A percentile compares a stretch with the other conserved stretches of the same genome.
phyloP scores from a whole-genome alignment of 2,329 filamentous ascomycete species.

The Fonsecaea pugnacius region DNA sequence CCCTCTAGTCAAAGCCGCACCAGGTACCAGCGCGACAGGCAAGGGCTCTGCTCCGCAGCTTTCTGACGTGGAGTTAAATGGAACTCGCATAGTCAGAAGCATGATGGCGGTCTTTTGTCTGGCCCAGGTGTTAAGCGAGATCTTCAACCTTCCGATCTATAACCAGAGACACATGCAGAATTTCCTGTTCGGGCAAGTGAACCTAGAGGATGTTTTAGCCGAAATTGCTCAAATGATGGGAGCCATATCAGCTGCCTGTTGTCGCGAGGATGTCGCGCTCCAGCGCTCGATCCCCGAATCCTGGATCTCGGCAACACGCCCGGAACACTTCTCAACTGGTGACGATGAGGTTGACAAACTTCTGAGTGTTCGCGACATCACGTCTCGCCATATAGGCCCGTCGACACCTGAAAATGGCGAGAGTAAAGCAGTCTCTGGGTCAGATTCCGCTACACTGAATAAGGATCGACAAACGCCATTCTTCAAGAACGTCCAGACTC shows the following conservation, averaged over 20 bases:
- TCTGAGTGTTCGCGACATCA: conserved; percentile 33
- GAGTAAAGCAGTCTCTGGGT: conserved; percentile 30
- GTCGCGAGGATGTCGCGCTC: conserved; percentile 83
- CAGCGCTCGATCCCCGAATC: conserved; percentile 71
- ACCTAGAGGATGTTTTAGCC: conserved; percentile 82
- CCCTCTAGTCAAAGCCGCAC: conserved; percentile 57
- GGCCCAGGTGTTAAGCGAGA: conserved; percentile 73
- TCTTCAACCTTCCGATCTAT: conserved; percentile 68
- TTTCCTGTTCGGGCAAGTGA: conserved; percentile 73
- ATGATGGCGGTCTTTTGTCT: conserved; percentile 77
- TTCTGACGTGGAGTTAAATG: conserved; percentile 56
- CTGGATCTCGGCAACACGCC: conserved; percentile 55
- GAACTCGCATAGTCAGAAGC: conserved; percentile 78
- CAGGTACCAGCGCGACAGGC: conserved; percentile 30
- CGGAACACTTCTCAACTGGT: conserved; percentile 45
- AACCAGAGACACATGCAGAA: conserved; percentile 66
- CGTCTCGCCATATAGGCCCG: conserved; percentile 5
- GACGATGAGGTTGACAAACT: conserved; percentile 50
- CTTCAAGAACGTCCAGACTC: conserved; percentile 76
- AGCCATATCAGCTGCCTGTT: conserved; percentile 74
- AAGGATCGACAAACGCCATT: conserved; percentile 46
- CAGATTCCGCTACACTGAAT: conserved; percentile 37
- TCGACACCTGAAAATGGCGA: conserved; percentile 19
- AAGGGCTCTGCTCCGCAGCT: conserved; percentile 34
- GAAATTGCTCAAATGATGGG: conserved; percentile 75